Percentiles rank a stretch among this genome's conserved stretches.
phyloP scores from a whole-genome alignment of 305 asterid genomes.

The Fraxinus floribunda region DNA sequence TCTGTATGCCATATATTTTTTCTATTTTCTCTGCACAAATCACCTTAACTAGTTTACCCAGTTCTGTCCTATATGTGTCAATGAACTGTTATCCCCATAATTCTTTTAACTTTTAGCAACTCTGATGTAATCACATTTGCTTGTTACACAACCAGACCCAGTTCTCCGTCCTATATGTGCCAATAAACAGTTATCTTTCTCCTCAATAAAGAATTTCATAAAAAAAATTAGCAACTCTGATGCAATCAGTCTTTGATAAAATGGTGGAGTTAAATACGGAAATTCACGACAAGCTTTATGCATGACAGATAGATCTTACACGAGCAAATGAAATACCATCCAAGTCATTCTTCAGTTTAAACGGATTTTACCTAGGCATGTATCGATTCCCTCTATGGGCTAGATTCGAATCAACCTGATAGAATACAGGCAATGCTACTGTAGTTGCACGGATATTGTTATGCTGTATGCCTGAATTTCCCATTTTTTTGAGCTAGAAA shows the following conservation, averaged over 20 bases:
- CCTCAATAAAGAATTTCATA: conserved; percentile 1
- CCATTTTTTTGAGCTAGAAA: neutral
- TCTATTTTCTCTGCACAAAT: neutral
- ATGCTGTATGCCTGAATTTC: neutral
- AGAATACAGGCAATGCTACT: neutral
- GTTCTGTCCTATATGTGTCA: neutral
- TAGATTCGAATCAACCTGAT: neutral
- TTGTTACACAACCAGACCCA: neutral
- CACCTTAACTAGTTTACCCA: neutral
- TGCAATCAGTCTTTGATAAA: neutral
- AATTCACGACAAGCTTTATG: neutral
- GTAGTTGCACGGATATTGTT: neutral
- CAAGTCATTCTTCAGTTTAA: neutral
- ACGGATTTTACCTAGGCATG: neutral
- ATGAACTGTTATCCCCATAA: neutral
- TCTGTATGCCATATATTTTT: neutral
- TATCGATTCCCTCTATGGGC: neutral
- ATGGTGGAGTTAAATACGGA: neutral
- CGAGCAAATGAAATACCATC: neutral
- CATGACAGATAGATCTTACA: neutral
- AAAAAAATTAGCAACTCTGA: neutral
- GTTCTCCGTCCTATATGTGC: neutral
- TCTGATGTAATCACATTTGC: neutral
- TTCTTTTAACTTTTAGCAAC: neutral
- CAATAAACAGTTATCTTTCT: neutral